Conservation (phyloP, 805 yeast genomes). For the Sugiyamaella smithiae region DNA sequence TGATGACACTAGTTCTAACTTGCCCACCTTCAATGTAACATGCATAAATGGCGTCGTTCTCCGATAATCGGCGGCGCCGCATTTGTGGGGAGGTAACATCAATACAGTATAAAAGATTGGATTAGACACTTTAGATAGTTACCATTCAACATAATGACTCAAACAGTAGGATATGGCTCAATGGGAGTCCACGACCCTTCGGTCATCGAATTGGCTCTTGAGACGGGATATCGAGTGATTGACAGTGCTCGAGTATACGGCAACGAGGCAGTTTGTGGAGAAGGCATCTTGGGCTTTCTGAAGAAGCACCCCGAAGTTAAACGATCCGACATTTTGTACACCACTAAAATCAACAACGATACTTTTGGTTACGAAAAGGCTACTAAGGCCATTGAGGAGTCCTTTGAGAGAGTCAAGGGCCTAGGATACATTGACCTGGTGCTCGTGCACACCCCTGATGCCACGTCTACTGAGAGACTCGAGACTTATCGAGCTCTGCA, state of each 20-base stretch:
- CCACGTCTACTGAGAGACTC: conserved; percentile 34
- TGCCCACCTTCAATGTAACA: too few relatives aligned
- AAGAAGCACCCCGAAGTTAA: conserved; percentile 49
- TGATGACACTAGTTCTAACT: too few relatives aligned
- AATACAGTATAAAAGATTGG: too few relatives aligned
- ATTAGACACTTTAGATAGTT: too few relatives aligned
- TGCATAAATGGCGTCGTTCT: too few relatives aligned
- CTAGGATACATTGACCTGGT: conserved; percentile 63
- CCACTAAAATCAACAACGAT: conserved; percentile 64
- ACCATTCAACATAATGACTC: background rate
- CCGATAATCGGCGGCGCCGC: too few relatives aligned
- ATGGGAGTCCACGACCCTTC: conserved; percentile 30
- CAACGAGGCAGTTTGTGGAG: conserved; percentile 60
- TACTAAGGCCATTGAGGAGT: conserved; percentile 49
- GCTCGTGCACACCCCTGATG: conserved; percentile 56
- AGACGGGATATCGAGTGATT: conserved; percentile 68
- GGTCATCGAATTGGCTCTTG: conserved; percentile 55
- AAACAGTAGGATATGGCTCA: conserved; percentile 1
- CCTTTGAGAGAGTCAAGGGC: conserved; percentile 47
- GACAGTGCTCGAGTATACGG: conserved; percentile 67
- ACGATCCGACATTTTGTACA: conserved; percentile 50
- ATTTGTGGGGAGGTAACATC: too few relatives aligned
- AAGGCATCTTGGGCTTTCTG: conserved; percentile 55
- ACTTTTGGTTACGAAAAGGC: conserved; percentile 42
- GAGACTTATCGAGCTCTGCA: conserved; percentile 57